Conservation (phyloP, 768 basidiomycete species). For the Cubamyces lactineus region DNA sequence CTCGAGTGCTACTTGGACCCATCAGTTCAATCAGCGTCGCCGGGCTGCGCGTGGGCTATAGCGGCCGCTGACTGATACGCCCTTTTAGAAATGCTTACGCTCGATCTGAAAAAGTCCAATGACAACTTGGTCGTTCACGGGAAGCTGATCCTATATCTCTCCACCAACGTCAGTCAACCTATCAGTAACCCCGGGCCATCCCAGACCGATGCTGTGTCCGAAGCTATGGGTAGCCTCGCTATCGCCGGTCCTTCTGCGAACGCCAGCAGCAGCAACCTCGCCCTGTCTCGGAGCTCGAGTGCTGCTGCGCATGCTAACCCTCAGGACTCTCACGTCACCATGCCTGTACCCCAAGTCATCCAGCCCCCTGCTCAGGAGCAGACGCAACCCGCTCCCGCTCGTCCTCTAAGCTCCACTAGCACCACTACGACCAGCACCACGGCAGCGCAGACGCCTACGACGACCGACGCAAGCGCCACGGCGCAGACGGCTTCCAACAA, state of each 20-base stretch:
- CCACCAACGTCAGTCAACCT: conserved; percentile 85
- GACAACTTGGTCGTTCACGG: conserved; percentile 98
- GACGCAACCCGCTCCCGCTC: conserved; percentile 33
- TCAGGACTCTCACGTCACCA: conserved; percentile 43
- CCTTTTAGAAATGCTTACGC: conserved; percentile 81
- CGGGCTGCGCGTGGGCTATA: conserved; percentile 1
- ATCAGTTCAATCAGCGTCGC: too few species aligned
- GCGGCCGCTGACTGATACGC: not conserved
- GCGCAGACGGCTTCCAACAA: conserved; percentile 46
- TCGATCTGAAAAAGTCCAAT: conserved; percentile 98
- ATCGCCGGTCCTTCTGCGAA: conserved; percentile 60
- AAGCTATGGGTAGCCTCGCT: conserved; percentile 63
- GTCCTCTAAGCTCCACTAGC: conserved; percentile 43
- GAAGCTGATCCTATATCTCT: conserved; percentile 94
- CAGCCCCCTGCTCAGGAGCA: conserved; percentile 23
- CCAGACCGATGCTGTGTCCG: conserved; percentile 60
- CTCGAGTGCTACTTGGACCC: too few species aligned
- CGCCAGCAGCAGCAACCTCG: conserved; percentile 40
- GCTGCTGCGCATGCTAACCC: conserved; percentile 58
- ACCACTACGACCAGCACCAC: conserved; percentile 27
- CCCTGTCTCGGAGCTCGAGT: conserved; percentile 67
- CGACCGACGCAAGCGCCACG: conserved; percentile 36
- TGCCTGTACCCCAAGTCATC: conserved; percentile 42
- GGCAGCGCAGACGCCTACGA: conserved; percentile 37
- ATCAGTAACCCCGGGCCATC: conserved; percentile 85